These are phyloP conservation scores for Saccharum spontaneum DNA, from an alignment of 176 grass and related monocot genomes.

Conservation along the genomic window DNA sequence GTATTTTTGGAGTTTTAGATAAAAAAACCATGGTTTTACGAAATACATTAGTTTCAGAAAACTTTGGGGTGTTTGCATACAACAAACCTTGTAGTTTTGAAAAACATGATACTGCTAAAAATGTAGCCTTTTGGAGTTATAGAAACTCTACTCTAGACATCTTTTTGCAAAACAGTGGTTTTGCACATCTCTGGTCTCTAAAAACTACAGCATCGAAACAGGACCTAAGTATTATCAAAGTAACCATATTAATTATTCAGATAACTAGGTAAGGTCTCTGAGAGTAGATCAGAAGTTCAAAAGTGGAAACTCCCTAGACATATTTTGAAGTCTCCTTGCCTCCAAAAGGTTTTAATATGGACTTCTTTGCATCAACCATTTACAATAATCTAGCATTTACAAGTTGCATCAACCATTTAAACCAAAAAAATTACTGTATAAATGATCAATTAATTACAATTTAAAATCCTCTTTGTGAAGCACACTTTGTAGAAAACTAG, in stretches of 20 bases:
- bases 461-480: background rate
- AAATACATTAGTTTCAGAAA: background rate
- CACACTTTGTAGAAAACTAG: background rate
- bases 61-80: background rate
- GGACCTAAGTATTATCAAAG: background rate
- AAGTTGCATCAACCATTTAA: background rate
- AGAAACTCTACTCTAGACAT: background rate
- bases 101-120: background rate
- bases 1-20: background rate
- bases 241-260: background rate
- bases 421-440: background rate
- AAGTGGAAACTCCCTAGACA: background rate
- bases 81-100: background rate
- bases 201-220: background rate
- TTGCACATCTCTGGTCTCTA: background rate
- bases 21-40: background rate
- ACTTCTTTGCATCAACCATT: background rate
- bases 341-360: background rate
- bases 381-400: slow-evolving; percentile 15
- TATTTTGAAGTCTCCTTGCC: background rate
- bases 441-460: slow-evolving; percentile 4
- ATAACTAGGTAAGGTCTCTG: background rate
- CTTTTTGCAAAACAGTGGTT: background rate
- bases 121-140: background rate
- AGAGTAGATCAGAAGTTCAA: background rate